Conservation (phyloP, 495 filamentous ascomycete genomes). For the Aspergillus baeticus region DNA sequence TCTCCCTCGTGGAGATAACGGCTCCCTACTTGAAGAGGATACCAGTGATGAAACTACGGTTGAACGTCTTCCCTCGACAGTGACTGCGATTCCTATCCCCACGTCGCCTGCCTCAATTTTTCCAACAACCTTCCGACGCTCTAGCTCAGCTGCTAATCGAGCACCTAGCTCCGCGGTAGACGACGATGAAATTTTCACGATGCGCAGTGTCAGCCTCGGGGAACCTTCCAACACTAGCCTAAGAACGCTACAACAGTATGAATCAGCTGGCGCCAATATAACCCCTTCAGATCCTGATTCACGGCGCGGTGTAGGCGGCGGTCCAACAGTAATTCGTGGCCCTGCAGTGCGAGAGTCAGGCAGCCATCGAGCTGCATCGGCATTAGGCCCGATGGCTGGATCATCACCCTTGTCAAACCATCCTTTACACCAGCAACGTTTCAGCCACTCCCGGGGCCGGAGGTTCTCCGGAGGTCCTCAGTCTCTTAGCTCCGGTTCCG, state of each 20-base stretch:
- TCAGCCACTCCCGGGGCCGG: slow-evolving; percentile 39
- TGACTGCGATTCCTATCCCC: slow-evolving; percentile 80
- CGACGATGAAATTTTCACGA: slow-evolving; percentile 60
- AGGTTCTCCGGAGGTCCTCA: slow-evolving; percentile 41
- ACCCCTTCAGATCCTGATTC: slow-evolving; percentile 30
- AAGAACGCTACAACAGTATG: slow-evolving; percentile 50
- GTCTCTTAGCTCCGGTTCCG: slow-evolving; percentile 44
- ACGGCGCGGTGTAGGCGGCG: slow-evolving; percentile 27
- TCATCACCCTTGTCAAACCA: slow-evolving; percentile 33
- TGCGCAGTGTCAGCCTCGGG: slow-evolving; percentile 76
- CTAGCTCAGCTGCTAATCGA: slow-evolving; percentile 78
- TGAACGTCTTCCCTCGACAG: slow-evolving; percentile 47
- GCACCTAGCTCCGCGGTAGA: slow-evolving; percentile 53
- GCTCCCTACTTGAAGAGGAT: slow-evolving; percentile 38
- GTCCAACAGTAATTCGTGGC: slow-evolving; percentile 40
- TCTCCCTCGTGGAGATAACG: slow-evolving; percentile 29
- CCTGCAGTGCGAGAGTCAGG: slow-evolving; percentile 40
- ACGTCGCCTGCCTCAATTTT: slow-evolving; percentile 70
- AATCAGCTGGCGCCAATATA: slow-evolving; percentile 18
- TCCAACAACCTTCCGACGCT: slow-evolving; percentile 60
- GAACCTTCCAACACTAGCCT: slow-evolving; percentile 60
- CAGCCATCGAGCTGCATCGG: slow-evolving; percentile 30
- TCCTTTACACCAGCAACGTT: slow-evolving; percentile 41
- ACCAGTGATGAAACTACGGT: slow-evolving; percentile 34
- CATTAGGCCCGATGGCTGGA: slow-evolving; percentile 37